A percentile compares a stretch with the other conserved stretches of the same genome.
phyloP scores from a whole-genome alignment of 1,139 yeast species.

The Suhomyces atakaporum region DNA sequence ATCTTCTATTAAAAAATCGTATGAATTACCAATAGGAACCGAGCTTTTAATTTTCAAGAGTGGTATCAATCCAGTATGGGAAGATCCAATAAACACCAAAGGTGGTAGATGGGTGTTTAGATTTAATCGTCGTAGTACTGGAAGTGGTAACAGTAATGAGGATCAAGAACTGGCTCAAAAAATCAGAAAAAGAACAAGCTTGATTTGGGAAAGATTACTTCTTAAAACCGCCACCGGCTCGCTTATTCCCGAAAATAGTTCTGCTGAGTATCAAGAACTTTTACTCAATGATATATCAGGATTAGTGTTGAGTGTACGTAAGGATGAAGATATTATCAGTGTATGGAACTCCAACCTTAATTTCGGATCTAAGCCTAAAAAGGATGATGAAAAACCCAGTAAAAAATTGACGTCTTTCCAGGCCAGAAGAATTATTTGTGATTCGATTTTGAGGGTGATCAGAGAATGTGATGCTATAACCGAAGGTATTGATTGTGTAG shows the following conservation, averaged over 20 bases:
- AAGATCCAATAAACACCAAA: constrained; percentile 60
- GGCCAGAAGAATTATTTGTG: constrained; percentile 52
- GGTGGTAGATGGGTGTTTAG: constrained; percentile 73
- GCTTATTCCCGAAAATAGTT: constrained; percentile 33
- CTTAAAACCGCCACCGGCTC: constrained; percentile 48
- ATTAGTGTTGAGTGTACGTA: constrained; percentile 51
- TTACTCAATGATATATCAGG: constrained; percentile 53
- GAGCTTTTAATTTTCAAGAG: constrained; percentile 63
- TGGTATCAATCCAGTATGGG: constrained; percentile 73
- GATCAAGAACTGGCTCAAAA: constrained; percentile 18
- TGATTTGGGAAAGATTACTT: constrained; percentile 56
- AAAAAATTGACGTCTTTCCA: constrained; percentile 46
- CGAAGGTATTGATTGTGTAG: constrained; percentile 35
- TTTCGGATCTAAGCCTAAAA: constrained; percentile 24
- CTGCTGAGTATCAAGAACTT: constrained; percentile 36
- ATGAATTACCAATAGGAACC: constrained; percentile 53
- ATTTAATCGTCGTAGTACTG: constrained; percentile 36
- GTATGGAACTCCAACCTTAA: constrained; percentile 56
- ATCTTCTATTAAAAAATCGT: constrained; percentile 47
- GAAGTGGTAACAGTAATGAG: constrained; percentile 15
- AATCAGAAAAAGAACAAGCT: constrained; percentile 40
- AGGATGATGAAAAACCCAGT: constrained; percentile 22
- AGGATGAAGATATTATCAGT: constrained; percentile 51
- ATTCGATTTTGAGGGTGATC: constrained; percentile 46
- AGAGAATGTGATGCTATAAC: constrained; percentile 51